Percentiles rank a stretch among this genome's conserved stretches.
phyloP scores from a whole-genome alignment of 305 asterid species.

The Fraxinus sp. region DNA sequence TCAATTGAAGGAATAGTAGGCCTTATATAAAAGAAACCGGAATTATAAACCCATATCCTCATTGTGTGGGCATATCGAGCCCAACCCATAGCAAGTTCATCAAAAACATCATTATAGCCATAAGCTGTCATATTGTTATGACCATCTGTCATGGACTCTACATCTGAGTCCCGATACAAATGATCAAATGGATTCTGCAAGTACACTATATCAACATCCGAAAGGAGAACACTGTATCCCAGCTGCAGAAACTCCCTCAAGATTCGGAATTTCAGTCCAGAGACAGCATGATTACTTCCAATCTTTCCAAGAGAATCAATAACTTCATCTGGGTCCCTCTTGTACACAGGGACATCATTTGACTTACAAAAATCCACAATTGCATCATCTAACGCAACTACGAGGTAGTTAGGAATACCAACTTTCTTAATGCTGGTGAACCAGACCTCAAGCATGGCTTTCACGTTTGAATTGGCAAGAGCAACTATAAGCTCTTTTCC shows the following conservation, averaged over 20 bases:
- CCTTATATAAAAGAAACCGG: conserved; percentile 74
- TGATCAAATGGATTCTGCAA: conserved; percentile 75
- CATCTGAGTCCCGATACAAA: conserved; percentile 67
- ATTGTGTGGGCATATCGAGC: conserved; percentile 67
- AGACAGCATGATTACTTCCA: conserved; percentile 75
- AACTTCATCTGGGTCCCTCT: conserved; percentile 59
- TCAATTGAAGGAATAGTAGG: conserved; percentile 72
- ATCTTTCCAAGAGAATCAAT: conserved; percentile 59
- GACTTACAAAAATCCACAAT: conserved; percentile 61
- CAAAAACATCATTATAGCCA: conserved; percentile 65
- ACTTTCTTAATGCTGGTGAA: conserved; percentile 57
- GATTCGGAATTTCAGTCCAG: conserved; percentile 69
- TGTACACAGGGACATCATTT: conserved; percentile 57
- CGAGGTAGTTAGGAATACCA: conserved; percentile 63
- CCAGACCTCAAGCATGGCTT: conserved; percentile 65
- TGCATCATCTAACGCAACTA: conserved; percentile 68
- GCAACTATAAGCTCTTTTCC: conserved; percentile 75
- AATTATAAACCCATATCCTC: conserved; percentile 82
- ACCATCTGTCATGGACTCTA: conserved; percentile 89
- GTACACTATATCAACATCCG: conserved; percentile 75
- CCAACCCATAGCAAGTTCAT: conserved; percentile 73
- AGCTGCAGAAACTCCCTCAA: conserved; percentile 75
- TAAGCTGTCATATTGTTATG: conserved; percentile 73
- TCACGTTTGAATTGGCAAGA: conserved; percentile 77
- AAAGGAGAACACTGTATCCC: conserved; percentile 73